A percentile compares a stretch with the other conserved stretches of the same genome.
Conservation (phyloP, 371 early-diverging fungal genomes). For the Lichtheimia ramosa region DNA sequence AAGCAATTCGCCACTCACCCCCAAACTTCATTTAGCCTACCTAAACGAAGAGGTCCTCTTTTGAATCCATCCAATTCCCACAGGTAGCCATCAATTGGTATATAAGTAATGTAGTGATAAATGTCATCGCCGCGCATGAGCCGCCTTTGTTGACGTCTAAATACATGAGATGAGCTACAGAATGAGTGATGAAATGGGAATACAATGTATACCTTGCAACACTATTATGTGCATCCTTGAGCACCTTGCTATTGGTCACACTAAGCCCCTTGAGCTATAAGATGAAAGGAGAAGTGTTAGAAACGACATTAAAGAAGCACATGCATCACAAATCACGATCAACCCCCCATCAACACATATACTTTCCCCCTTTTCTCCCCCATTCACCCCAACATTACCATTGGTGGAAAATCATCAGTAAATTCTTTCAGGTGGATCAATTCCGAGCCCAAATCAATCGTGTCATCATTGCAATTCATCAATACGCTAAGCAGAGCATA, state of each 20-base stretch:
- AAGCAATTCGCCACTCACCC: background rate
- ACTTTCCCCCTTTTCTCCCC: too few relatives aligned
- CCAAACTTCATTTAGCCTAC: conserved; percentile 12
- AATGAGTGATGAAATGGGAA: background rate
- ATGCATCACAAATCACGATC: too few relatives aligned
- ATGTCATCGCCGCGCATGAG: conserved; percentile 10
- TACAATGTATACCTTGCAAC: conserved; percentile 21
- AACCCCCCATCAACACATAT: too few relatives aligned
- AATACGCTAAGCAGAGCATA: conserved; percentile 37
- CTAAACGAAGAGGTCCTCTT: conserved; percentile 35
- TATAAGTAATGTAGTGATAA: conserved; percentile 44
- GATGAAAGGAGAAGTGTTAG: background rate
- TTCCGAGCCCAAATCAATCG: conserved; percentile 29
- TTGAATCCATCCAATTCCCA: conserved; percentile 55
- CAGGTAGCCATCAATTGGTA: conserved; percentile 38
- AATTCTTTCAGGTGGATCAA: conserved; percentile 37
- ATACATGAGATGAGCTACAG: background rate
- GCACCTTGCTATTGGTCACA: conserved; percentile 29
- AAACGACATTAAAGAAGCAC: too few relatives aligned
- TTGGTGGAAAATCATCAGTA: conserved; percentile 33
- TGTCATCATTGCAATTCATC: conserved; percentile 24
- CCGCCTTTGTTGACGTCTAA: conserved; percentile 10
- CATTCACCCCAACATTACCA: conserved; percentile 16
- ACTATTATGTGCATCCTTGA: conserved; percentile 39
- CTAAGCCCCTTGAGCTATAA: conserved; percentile 37